phyloP scores from a whole-genome alignment of 148 eudicot genomes.

The Fagopyrum homotropicum region DNA sequence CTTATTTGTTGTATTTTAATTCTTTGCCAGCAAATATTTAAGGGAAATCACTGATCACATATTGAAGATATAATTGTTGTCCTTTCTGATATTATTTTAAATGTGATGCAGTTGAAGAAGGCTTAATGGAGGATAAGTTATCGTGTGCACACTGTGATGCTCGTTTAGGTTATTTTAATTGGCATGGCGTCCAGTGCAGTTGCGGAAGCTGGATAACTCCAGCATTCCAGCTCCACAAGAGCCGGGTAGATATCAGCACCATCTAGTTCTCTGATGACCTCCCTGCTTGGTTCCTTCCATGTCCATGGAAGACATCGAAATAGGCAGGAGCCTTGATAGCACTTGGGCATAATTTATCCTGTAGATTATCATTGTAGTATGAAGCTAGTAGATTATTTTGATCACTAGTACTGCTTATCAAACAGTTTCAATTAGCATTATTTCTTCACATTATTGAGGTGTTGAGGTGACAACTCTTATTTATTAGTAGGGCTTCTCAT shows the following conservation, averaged over 20 bases:
- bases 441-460: no score
- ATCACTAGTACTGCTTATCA: no score
- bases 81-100: neutral
- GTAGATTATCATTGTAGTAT: no score
- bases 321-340: no score
- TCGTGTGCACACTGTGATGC: conserved; percentile 77
- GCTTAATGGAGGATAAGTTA: conserved; percentile 85
- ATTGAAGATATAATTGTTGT: neutral
- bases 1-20: neutral
- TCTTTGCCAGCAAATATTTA: neutral
- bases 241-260: conserved; percentile 72
- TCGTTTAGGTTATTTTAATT: conserved; percentile 89
- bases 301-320: no score
- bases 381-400: no score
- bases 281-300: neutral
- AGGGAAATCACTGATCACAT: neutral
- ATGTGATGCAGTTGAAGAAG: conserved; percentile 63
- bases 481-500: no score
- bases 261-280: conserved; percentile 17
- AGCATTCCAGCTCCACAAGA: conserved; percentile 91
- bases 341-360: no score
- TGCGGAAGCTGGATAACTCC: conserved; percentile 99
- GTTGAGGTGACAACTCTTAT: no score
- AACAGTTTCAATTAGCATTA: no score
- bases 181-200: conserved; percentile 93